A percentile compares a stretch with the other conserved stretches of the same genome.
Evolutionary conservation across 2,329 filamentous ascomycete genomes (phyloP).

Genomic region (Monosporascus ibericus): DNA sequence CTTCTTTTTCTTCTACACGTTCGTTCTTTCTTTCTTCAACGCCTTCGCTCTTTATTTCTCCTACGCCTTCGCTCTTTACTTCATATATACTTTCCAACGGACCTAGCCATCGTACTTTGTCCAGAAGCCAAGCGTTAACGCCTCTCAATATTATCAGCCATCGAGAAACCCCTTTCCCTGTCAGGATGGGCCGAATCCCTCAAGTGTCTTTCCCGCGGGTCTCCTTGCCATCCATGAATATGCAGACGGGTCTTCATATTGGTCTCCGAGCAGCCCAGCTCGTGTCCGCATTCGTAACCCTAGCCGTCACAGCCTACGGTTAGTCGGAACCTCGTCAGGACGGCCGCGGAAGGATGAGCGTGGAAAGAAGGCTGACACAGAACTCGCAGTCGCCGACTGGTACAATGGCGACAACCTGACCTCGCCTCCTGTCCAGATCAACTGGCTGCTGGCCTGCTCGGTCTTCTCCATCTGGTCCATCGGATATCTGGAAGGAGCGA

Average conservation of each 20-base stretch:
- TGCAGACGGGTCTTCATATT: slow-evolving; percentile 32
- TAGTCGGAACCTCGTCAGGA: slow-evolving; percentile 13
- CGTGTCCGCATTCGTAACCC: slow-evolving; percentile 37
- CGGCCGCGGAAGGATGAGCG: not conserved
- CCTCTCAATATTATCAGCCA: not conserved
- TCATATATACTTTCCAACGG: not conserved
- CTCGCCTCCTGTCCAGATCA: slow-evolving; percentile 48
- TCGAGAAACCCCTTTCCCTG: not conserved
- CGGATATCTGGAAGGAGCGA: slow-evolving; percentile 44
- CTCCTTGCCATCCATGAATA: slow-evolving; percentile 15
- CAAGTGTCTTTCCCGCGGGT: not conserved
- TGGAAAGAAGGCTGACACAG: not conserved
- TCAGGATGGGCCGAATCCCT: slow-evolving; percentile 16
- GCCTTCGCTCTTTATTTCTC: not conserved
- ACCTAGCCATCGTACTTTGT: too few relatives aligned
- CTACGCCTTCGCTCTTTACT: not conserved
- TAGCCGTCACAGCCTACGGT: slow-evolving; percentile 46
- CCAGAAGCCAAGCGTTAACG: too few relatives aligned
- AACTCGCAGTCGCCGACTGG: slow-evolving; percentile 49
- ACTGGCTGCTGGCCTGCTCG: slow-evolving; percentile 51
- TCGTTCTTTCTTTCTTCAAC: not conserved
- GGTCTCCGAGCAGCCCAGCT: slow-evolving; percentile 40
- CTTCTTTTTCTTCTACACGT: not conserved
- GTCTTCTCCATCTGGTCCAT: slow-evolving; percentile 50
- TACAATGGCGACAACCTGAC: slow-evolving; percentile 50